phyloP scores from a whole-genome alignment of 805 yeast species.

The Komagataella populi region DNA sequence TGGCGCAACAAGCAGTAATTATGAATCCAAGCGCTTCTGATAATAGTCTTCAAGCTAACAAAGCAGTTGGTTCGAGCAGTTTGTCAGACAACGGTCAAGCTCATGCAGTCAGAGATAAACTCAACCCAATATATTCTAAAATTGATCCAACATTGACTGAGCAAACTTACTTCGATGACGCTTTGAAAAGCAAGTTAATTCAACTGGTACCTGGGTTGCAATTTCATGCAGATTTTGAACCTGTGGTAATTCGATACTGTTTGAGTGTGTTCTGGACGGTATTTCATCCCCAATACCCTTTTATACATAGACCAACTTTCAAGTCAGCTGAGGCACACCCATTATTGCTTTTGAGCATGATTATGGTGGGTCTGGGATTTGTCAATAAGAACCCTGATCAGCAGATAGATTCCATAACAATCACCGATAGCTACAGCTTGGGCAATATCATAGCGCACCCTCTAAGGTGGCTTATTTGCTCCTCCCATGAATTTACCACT shows the following conservation, averaged over 20 bases:
- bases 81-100: background rate
- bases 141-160: background rate
- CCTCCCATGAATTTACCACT: constrained; percentile 27
- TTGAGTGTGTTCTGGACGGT: constrained; percentile 33
- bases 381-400: constrained; percentile 13
- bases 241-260: constrained; percentile 4
- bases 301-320: constrained; percentile 34
- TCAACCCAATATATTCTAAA: background rate
- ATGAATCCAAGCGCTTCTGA: background rate
- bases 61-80: background rate
- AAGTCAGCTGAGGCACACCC: constrained; percentile 36
- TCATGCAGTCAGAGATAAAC: background rate
- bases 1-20: background rate
- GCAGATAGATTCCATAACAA: constrained; percentile 5
- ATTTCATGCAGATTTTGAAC: background rate
- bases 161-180: background rate
- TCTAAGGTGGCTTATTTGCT: constrained; percentile 29
- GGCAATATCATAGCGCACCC: constrained; percentile 26
- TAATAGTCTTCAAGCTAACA: no score
- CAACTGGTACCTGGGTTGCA: background rate
- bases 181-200: background rate
- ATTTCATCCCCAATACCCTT: constrained; percentile 41
- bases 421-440: constrained; percentile 17
- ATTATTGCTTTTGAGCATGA: constrained; percentile 39
- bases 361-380: constrained; percentile 34